phyloP scores from a whole-genome alignment of 257 asterid genomes.

The Solanum phureja region DNA sequence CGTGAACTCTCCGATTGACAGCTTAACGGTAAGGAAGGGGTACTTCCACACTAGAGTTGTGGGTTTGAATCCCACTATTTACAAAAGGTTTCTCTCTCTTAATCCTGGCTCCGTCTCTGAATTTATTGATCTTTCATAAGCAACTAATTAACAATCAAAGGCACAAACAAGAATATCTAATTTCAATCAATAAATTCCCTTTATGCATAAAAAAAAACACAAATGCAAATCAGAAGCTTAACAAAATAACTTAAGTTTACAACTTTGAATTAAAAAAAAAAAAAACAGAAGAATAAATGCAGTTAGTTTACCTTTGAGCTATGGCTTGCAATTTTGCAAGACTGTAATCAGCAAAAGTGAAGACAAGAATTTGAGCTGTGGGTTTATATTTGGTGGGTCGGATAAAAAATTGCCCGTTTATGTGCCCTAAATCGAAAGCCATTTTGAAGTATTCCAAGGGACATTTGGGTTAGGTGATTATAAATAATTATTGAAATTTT shows the following conservation, averaged over 20 bases:
- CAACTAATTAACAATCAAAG: background rate
- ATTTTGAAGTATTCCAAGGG: background rate
- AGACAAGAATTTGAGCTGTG: background rate
- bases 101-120: background rate
- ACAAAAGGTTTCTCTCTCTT: no score
- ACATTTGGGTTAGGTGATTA: background rate
- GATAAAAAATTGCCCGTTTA: background rate
- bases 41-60: no score
- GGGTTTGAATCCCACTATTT: no score
- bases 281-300: background rate
- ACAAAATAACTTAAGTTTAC: background rate
- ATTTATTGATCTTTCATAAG: background rate
- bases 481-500: no score
- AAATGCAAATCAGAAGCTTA: background rate
- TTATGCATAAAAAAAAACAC: background rate
- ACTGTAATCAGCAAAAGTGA: background rate
- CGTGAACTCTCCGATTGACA: no score
- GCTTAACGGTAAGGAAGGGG: no score
- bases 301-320: background rate
- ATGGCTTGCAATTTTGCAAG: background rate
- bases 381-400: background rate
- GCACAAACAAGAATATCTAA: background rate
- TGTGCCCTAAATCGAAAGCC: background rate
- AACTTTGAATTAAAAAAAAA: background rate
- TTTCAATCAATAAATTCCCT: background rate